Evolutionary conservation across 805 yeast genomes (phyloP), one percentile per base, ranked within the genome.

Genomic region (Lipomyces yamanashiensis): DNA sequence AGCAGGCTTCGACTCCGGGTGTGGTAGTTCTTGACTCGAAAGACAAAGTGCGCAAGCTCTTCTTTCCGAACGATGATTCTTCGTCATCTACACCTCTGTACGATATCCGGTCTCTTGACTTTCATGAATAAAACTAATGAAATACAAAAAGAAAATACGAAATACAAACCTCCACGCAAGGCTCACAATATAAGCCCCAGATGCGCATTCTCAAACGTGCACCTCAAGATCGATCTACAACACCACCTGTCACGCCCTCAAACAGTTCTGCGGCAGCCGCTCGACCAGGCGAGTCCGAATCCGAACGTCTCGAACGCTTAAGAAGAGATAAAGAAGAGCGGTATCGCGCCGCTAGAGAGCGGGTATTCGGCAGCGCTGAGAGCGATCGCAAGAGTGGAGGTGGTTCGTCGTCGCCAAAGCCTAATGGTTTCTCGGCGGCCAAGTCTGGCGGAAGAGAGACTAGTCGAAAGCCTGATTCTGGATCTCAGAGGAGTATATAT

Each of bases 151-250:
- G 67, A 21, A 49, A 40, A 43, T 62, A 58, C 40, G 67, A 65
- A 15, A 37, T 65, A 40, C 59, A 54, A 28, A 34, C 61, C 15
- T 45, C 59, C 3, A 4, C 64, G 3, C 65, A 45, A n/a, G 62
- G 64, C 17, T 51, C 68, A 7, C 58, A 62, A 8, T 64, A 62
- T 55, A 45, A 54, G 36, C 69, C 69, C 8, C 68, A 55, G 19
- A 64, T 66, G 10, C 64, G 67, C 13, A 66, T 66, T 47, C 59
- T 66, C 15, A 66, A 66, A 21, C 64, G 69, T 34, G 23, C 64
- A 34, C 60, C 64, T 6, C 41, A 47, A 2, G 44, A 7, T 17
- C 19, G 43, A 5, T 39, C 55, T 19, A 17, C 54, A 4, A 7
- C 37, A 4, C 43, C 64, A 23, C 43, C 33, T 1, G 33, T 51